Evolutionary conservation across 305 asterid species (phyloP).

Genomic region (Monarda citriodora): DNA sequence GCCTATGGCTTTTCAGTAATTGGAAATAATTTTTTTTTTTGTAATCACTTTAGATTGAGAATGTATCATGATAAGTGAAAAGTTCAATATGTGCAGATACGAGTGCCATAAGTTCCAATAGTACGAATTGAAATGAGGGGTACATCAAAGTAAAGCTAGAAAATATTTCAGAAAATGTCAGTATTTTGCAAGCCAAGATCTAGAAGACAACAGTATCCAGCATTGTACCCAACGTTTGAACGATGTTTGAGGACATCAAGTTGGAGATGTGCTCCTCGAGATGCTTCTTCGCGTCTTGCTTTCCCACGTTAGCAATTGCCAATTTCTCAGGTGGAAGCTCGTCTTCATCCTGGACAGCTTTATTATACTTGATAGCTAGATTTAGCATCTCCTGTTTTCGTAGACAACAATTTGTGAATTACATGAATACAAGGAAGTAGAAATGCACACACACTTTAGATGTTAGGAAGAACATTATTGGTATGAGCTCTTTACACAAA

Average conservation of each 20-base stretch:
- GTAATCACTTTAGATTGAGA: neutral
- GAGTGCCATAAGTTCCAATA: neutral
- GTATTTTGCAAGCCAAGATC: conserved; percentile 7
- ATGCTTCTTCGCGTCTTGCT: conserved; percentile 99
- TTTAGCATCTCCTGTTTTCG: conserved; percentile 86
- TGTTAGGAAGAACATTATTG: neutral
- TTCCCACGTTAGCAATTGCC: conserved; percentile 96
- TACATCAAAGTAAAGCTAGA: conserved; percentile 8
- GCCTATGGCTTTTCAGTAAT: conserved; percentile 7
- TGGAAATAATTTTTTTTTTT: neutral
- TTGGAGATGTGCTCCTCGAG: conserved; percentile 94
- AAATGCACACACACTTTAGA: conserved; percentile 5
- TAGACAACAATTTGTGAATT: conserved; percentile 1
- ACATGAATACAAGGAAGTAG: conserved; percentile 7
- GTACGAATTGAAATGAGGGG: conserved; percentile 13
- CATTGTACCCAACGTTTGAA: conserved; percentile 96
- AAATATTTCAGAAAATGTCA: neutral
- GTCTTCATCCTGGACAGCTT: conserved; percentile 98
- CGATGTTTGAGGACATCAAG: conserved; percentile 98
- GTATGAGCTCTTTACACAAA: too few relatives aligned
- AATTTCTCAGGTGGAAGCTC: conserved; percentile 95
- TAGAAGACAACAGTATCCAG: conserved; percentile 95
- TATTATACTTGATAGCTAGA: conserved; percentile 83
- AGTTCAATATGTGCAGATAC: conserved; percentile 8
- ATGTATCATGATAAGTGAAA: neutral